Conservation (phyloP, 768 basidiomycete genomes). For the Boletus subparvulus region DNA sequence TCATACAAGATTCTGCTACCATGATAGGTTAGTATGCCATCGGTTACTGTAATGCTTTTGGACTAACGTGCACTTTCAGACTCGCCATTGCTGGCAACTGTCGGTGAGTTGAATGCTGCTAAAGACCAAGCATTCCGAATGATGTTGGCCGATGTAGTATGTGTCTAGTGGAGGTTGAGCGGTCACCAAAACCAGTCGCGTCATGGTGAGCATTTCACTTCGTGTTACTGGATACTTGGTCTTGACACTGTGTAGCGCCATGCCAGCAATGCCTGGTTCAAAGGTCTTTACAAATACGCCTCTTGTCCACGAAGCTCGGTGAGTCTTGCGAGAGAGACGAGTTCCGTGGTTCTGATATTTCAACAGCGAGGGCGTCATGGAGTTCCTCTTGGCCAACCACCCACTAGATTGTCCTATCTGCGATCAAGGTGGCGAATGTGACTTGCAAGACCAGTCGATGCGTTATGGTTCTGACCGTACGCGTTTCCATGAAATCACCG, state of each 20-base stretch:
- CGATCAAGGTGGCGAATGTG: constrained; percentile 98
- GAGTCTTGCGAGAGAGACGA: constrained; percentile 9
- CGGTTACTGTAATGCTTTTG: background rate
- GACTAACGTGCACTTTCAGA: constrained; percentile 38
- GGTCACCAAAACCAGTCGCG: constrained; percentile 92
- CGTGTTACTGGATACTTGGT: background rate
- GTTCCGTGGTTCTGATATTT: constrained; percentile 8
- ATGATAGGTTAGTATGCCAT: constrained; percentile 61
- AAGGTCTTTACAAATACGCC: constrained; percentile 95
- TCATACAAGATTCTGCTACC: constrained; percentile 69
- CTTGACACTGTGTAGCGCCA: constrained; percentile 56
- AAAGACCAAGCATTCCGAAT: constrained; percentile 3
- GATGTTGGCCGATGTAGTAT: constrained; percentile 52
- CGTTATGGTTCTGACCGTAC: constrained; percentile 97
- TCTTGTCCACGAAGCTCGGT: constrained; percentile 86
- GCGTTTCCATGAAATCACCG: constrained; percentile 96
- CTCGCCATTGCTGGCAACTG: constrained; percentile 98
- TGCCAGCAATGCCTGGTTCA: constrained; percentile 94
- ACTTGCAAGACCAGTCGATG: constrained; percentile 99
- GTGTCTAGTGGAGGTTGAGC: constrained; percentile 97
- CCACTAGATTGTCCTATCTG: constrained; percentile 98
- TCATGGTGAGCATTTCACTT: constrained; percentile 64
- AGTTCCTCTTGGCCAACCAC: constrained; percentile 96
- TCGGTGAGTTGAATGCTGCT: constrained; percentile 53
- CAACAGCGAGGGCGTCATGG: constrained; percentile 94